Evolutionary conservation across 495 filamentous ascomycete species (phyloP).

Genomic region (Cladorrhinum samala): DNA sequence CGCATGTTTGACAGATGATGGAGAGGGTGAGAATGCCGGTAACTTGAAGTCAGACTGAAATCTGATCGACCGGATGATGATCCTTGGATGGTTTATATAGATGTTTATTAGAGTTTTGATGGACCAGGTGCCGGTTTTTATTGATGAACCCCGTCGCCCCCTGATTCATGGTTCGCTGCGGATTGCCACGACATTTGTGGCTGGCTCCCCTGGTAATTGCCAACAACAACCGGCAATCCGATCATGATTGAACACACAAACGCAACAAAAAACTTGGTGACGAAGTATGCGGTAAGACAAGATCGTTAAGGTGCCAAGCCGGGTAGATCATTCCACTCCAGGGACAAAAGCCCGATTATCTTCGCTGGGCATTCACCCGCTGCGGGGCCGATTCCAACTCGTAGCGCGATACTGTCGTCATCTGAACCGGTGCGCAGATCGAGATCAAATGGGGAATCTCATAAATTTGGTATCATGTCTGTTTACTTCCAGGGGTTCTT

Average conservation of each 20-base stretch:
- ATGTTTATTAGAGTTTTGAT: too few species aligned
- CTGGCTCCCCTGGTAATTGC: too few species aligned
- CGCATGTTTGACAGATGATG: constrained; percentile 7
- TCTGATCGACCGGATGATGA: neutral
- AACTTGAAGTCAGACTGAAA: neutral
- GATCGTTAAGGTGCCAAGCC: constrained; percentile 8
- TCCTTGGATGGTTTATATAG: neutral
- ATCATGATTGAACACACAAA: neutral
- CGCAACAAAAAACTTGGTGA: neutral
- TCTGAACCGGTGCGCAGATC: neutral
- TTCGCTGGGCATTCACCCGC: neutral
- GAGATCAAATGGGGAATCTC: neutral
- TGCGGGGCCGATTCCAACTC: neutral
- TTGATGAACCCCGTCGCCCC: too few species aligned
- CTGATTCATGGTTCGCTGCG: too few species aligned
- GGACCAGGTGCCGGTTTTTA: neutral
- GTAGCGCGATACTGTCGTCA: neutral
- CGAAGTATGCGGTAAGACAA: neutral
- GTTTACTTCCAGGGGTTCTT: neutral
- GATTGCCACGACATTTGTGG: too few species aligned
- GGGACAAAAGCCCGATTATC: neutral
- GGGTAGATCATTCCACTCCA: constrained; percentile 9
- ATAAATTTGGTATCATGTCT: neutral
- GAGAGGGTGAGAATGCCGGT: neutral
- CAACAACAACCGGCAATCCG: neutral